phyloP scores from a whole-genome alignment of 768 basidiomycete species.

The Galerina sulciceps region DNA sequence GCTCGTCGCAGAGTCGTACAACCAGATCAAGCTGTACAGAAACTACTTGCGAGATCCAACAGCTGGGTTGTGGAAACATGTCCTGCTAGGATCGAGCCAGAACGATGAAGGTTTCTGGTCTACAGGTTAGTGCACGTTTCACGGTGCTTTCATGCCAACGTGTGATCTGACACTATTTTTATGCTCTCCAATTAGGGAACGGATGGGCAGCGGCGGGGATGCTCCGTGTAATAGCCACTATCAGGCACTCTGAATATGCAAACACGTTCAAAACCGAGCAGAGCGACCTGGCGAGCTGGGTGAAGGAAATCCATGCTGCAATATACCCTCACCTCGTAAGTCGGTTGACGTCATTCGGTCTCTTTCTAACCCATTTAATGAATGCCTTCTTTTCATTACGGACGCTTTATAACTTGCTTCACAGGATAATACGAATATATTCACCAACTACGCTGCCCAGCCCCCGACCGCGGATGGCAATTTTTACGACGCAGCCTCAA shows the following conservation, averaged over 20 bases:
- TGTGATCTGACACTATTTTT: neutral
- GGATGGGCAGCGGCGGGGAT: constrained; percentile 92
- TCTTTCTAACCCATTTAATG: neutral
- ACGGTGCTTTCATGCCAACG: neutral
- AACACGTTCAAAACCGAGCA: constrained; percentile 53
- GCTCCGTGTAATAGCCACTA: constrained; percentile 79
- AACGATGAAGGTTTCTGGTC: constrained; percentile 80
- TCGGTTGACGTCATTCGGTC: neutral
- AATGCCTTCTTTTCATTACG: neutral
- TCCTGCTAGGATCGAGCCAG: constrained; percentile 56
- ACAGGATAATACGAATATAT: constrained; percentile 52
- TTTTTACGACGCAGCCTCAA: constrained; percentile 76
- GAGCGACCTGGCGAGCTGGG: constrained; percentile 65
- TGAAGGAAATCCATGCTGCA: constrained; percentile 71
- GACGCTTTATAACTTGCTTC: neutral
- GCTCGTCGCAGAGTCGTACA: constrained; percentile 66
- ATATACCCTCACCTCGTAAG: constrained; percentile 68
- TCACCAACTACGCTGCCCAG: constrained; percentile 75
- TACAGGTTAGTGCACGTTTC: constrained; percentile 53
- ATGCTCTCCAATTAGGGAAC: constrained; percentile 56
- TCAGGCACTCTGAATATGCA: constrained; percentile 62
- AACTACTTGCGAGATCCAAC: constrained; percentile 57
- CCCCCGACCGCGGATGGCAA: constrained; percentile 38
- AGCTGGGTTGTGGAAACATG: constrained; percentile 77
- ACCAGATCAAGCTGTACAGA: constrained; percentile 75